Evolutionary conservation across 805 yeast genomes (phyloP), one percentile per base, ranked within the genome.

Genomic region (Yamadazyma olivae): DNA sequence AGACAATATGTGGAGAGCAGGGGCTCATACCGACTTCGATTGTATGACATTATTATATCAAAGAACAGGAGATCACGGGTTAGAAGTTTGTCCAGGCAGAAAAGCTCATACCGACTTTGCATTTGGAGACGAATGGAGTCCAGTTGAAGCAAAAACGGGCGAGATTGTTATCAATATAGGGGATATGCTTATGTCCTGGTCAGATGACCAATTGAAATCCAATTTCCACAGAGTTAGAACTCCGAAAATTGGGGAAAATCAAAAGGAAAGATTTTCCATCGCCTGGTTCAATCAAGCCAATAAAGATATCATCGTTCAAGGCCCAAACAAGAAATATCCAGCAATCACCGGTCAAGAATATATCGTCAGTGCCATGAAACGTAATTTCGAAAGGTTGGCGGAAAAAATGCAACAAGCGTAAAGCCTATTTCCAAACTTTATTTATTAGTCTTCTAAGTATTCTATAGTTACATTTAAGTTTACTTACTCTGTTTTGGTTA

Each of bases 131-230:
- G 44, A 47, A 20, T 61, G 66, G 67, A 52, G 57, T 14, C 57
- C 63, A 1, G 63, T 58, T 24, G 59, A 55, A 17, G 51, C 64
- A 6, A 39, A 19, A 3, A 56, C 62, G 4, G 64, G 65, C 7
- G 60, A 57, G 8, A 57, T 61, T 32, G 64, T 60, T 15, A 54
- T 60, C 27, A 59, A 61, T 32, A 60, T 61, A 30, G 66, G 67
- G 8, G 66, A 61, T 38, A 59, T 60, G 66, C 40, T 61, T 30
- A 61, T 61, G 67, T 56, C 64, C 16, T 61, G 66, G 66, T 50
- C 58, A 3, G 66, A 61, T 38, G 65, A 45, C 13, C 27, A 34
- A 22, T 13, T 27, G 10, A 60, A 60, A 38, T 57, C 62, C 4
- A 61, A 56, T 35, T 61, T 57, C 40, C 66, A 59, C 41, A 50